phyloP scores from a whole-genome alignment of 768 basidiomycete genomes.

The Lentinula sp. region DNA sequence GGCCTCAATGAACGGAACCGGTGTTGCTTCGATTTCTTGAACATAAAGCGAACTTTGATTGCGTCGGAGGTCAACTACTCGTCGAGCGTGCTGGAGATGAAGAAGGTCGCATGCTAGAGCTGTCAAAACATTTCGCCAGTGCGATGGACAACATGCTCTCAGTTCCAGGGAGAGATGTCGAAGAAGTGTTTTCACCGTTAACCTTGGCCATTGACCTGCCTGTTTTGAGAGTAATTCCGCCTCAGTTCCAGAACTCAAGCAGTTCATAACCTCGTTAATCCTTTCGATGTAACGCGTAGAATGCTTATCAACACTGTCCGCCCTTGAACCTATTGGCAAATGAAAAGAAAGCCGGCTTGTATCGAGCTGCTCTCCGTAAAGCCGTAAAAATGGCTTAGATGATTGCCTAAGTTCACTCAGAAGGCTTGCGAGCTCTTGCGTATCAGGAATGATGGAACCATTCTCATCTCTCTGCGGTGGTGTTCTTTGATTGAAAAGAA shows the following conservation, averaged over 20 bases:
- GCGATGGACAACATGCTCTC: constrained; percentile 4
- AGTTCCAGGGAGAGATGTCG: constrained; percentile 20
- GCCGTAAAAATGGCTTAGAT: constrained; percentile 7
- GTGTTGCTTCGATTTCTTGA: background rate
- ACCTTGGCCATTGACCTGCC: constrained; percentile 31
- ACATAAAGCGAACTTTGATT: background rate
- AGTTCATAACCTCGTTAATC: background rate
- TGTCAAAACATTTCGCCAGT: constrained; percentile 25
- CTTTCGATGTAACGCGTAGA: background rate
- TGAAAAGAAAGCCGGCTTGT: constrained; percentile 7
- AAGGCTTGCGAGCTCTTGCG: background rate
- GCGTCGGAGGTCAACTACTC: constrained; percentile 21
- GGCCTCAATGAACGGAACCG: background rate
- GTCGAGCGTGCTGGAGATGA: constrained; percentile 28
- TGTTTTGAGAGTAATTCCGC: constrained; percentile 13
- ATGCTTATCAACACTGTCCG: no score
- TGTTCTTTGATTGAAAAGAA: background rate
- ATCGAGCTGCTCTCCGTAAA: constrained; percentile 10
- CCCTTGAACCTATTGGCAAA: no score
- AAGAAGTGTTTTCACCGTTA: constrained; percentile 25
- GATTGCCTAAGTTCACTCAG: background rate
- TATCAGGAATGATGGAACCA: background rate
- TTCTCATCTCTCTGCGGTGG: background rate
- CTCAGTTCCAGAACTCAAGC: constrained; percentile 7
- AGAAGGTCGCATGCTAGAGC: constrained; percentile 22